These are phyloP conservation scores for Aureobasidium leucospermi DNA, from an alignment of 2,329 filamentous ascomycete species.

Conservation along the genomic window DNA sequence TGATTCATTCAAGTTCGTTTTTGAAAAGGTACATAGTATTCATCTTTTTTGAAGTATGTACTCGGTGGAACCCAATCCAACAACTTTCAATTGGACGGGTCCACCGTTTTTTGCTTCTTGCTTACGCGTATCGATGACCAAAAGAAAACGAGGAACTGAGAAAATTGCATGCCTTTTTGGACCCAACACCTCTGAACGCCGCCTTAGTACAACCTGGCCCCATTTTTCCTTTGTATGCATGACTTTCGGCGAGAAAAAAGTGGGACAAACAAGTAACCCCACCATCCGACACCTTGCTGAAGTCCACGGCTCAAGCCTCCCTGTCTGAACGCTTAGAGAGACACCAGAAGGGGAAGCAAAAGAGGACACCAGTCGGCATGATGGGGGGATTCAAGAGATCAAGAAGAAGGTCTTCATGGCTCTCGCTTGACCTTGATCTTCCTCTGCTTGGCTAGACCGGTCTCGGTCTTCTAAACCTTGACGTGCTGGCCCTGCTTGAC, in stretches of 20 bases:
- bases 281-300: background rate
- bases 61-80: background rate
- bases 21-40: conserved; percentile 1
- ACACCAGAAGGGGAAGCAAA: background rate
- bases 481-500: conserved; percentile 52
- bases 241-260: background rate
- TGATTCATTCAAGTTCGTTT: background rate
- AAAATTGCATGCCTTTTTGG: conserved; percentile 4
- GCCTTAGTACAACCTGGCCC: background rate
- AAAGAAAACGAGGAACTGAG: background rate
- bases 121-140: background rate
- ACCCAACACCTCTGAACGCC: conserved; percentile 8
- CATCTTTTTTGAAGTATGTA: conserved; percentile 2
- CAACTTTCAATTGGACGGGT: background rate
- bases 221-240: conserved; percentile 1
- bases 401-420: background rate
- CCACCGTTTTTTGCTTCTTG: no score
- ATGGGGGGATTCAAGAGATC: background rate
- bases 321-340: no score
- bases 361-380: background rate
- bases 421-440: conserved; percentile 7
- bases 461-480: conserved; percentile 35
- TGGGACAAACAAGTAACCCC: background rate
- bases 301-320: background rate
- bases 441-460: background rate